Percentiles rank a stretch among this genome's conserved stretches.
Evolutionary conservation across 768 basidiomycete genomes (phyloP).

Genomic region (Lactifluus hygrophoroides): DNA sequence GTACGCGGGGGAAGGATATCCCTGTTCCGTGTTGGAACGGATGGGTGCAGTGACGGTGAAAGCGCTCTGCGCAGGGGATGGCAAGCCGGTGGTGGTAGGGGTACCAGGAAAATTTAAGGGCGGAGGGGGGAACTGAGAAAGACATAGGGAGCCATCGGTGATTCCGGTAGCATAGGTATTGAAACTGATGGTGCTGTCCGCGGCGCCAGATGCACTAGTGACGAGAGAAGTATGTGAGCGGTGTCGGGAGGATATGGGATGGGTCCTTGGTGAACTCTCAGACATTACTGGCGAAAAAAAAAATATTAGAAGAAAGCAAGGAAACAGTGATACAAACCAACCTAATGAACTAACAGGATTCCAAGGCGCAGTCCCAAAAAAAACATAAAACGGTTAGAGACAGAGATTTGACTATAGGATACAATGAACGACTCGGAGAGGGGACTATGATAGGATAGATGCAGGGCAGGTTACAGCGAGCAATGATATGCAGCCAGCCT

Average conservation of each 20-base stretch:
- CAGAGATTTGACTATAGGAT: not conserved
- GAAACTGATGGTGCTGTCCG: constrained; percentile 48
- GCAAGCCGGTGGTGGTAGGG: constrained; percentile 24
- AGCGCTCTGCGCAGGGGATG: constrained; percentile 17
- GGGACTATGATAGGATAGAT: not conserved
- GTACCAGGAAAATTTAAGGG: constrained; percentile 33
- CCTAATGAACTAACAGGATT: not conserved
- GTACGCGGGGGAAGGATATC: constrained; percentile 18
- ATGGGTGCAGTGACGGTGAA: constrained; percentile 11
- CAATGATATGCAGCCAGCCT: not conserved
- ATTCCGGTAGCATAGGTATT: constrained; percentile 25
- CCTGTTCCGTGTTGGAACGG: constrained; percentile 26
- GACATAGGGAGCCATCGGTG: constrained; percentile 29
- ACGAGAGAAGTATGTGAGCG: constrained; percentile 34
- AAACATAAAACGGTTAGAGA: not conserved
- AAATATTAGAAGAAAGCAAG: not conserved
- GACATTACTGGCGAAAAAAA: constrained; percentile 8
- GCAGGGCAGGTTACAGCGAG: not conserved
- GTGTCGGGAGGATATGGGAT: constrained; percentile 23
- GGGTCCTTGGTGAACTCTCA: not conserved
- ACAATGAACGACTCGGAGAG: not conserved
- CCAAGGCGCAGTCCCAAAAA: not conserved
- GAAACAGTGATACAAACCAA: not conserved
- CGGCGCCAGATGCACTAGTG: constrained; percentile 48
- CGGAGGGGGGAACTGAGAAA: constrained; percentile 47